Base-by-base conservation (phyloP, 176 grass and related monocot genomes). In the Oryza punctata region DNA sequence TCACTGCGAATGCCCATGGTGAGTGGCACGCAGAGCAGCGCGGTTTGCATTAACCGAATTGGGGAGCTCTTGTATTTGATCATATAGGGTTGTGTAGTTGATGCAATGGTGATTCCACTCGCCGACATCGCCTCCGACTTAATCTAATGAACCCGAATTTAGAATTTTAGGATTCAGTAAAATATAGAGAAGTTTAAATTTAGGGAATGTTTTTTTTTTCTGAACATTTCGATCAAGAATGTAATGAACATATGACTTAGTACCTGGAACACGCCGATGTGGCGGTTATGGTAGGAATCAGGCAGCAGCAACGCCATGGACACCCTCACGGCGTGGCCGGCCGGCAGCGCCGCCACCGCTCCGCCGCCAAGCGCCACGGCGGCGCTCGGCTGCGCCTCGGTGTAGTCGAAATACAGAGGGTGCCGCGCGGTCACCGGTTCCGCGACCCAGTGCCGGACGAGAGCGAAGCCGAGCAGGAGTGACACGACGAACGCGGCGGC, bases 251-350 rank as follows among this genome's bases (percentile, higher is more conserved):
- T 21, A 15, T 11, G 32, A 33, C 32, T 33, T 33, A 5, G 32
- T 84, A 90, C 88, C 88, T 86, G 83, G 78, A 90, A 90, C 73
- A 90, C 75, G 73, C 88, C 78, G 40, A 90, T 49, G 21, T 90
- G 67, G 2, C 78, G 88, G 11, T 90, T 90, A 67, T 90, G 83
- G 15, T 82, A 76, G 32, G 83, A 90, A 50, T 86, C 73, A 0
- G 83, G 83, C 7, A 90, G 41, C 50, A 86, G 35, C 73, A 90
- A 15, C 10, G 67, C 59, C 83, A 90, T 41, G 0, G 88, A 86
- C 14, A 90, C 88, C 65, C 14, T 86, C 24, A 86, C 88, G 6
- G 33, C 44, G 21, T 90, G 83, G 1, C 78, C 78, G 1, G 67
- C 63, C 11, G 81, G 87, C 46, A 80, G 49, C 3, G 41, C 28